These are phyloP conservation scores for Trypanosoma rangeli DNA, from an alignment of 208 protist genomes.

Conservation along the genomic window DNA sequence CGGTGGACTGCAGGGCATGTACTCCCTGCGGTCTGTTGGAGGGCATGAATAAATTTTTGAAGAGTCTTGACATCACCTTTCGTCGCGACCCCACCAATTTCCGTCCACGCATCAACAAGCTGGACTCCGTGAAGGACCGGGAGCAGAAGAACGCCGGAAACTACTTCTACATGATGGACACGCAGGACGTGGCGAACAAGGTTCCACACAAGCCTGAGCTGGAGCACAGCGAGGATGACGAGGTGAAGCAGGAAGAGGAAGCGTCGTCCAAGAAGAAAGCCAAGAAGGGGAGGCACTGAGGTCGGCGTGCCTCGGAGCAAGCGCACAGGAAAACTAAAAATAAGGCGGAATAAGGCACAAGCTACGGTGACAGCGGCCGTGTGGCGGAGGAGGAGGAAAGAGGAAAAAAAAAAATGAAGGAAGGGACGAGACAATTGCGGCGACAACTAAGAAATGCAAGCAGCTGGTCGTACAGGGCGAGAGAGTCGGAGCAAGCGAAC, in stretches of 20 bases:
- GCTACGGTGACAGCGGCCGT: background rate
- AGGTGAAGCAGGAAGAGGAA: conserved; percentile 37
- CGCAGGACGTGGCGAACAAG: conserved; percentile 37
- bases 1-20: conserved; percentile 94
- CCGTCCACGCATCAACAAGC: conserved; percentile 99
- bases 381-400: background rate
- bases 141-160: conserved; percentile 98
- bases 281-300: conserved; percentile 21
- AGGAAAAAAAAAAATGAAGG: background rate
- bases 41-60: conserved; percentile 99
- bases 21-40: conserved; percentile 80
- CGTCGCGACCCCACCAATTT: conserved; percentile 98
- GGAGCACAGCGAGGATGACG: conserved; percentile 33
- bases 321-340: background rate
- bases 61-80: conserved; percentile 98
- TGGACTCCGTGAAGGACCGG: conserved; percentile 97
- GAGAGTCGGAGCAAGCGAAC: too few relatives aligned
- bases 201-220: conserved; percentile 18
- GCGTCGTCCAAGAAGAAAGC: conserved; percentile 25
- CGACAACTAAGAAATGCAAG: background rate
- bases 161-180: conserved; percentile 98
- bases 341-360: background rate
- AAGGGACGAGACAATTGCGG: background rate
- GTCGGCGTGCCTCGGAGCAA: background rate
- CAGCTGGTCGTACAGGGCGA: background rate